Evolutionary conservation across 495 filamentous ascomycete species (phyloP), one percentile per base, ranked within the genome.

Genomic region (Emericellopsis terricola): DNA sequence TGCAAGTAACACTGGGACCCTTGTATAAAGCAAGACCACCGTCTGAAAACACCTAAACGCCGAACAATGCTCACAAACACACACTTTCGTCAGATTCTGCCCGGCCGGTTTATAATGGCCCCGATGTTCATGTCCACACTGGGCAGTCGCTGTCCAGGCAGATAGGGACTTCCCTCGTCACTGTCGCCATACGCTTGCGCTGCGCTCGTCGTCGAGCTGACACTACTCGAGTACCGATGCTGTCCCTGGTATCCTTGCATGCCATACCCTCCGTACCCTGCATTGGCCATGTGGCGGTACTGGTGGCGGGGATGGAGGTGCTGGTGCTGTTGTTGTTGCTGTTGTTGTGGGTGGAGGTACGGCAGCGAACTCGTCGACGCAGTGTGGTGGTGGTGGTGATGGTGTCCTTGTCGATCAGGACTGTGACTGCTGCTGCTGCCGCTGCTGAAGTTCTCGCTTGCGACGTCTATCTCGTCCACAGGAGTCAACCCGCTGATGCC

Each of bases 81-180:
- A n/a, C n/a, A n/a, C n/a, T n/a, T n/a, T n/a, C n/a, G n/a, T n/a
- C n/a, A n/a, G n/a, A n/a, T 15, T 6, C 33, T 29, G 43, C 36
- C 28, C 41, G 60, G 49, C 9, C 65, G 53, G 46, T 66, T 67
- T 32, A 69, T 63, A 35, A 71, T 64, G 18, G 60, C 51, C 38
- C 61, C 63, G 46, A 71, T 71, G 19, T 63, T 64, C 62, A 69
- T 68, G 47, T 71, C 62, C 7, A 65, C 59, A 36, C 60, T 65
- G 0, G 64, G 60, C n/a, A 67, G 50, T 8, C 65, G 45, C 41
- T 52, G 51, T 29, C 52, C 52, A 32, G 60, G 53, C 51, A 65
- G 49, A 37, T 65, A 65, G 5, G 61, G 61, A 21, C 58, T 62
- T 3, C 50, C 33, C 14, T 34, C 38, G 20, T 38, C 38, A 19